phyloP scores from a whole-genome alignment of 2,329 filamentous ascomycete species.

The Aspergillus spinulosporus region DNA sequence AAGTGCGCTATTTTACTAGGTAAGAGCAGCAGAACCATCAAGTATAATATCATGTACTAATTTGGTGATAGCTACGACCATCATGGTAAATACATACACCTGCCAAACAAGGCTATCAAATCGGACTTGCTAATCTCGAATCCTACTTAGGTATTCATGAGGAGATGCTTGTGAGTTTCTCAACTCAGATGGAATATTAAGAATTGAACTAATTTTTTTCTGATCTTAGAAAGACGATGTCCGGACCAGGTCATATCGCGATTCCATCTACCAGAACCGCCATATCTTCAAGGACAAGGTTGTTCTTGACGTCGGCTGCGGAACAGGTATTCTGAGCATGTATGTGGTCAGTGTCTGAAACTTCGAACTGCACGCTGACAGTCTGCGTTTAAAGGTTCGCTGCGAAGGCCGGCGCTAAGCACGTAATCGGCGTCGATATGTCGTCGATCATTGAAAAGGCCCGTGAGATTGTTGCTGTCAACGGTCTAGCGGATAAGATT shows the following conservation, averaged over 20 bases:
- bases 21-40: slow-evolving; percentile 42
- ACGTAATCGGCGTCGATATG: slow-evolving; percentile 99
- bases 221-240: slow-evolving; percentile 88
- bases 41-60: slow-evolving; percentile 18
- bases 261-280: slow-evolving; percentile 94
- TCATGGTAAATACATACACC: slow-evolving; percentile 68
- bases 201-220: slow-evolving; percentile 5
- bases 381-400: slow-evolving; percentile 71
- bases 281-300: slow-evolving; percentile 91
- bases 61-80: slow-evolving; percentile 77
- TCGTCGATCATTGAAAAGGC: slow-evolving; percentile 99
- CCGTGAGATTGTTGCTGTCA: slow-evolving; percentile 85
- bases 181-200: neutral
- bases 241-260: slow-evolving; percentile 93
- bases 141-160: slow-evolving; percentile 77
- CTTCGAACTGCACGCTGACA: slow-evolving; percentile 18
- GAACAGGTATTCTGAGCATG: slow-evolving; percentile 98
- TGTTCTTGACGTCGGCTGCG: slow-evolving; percentile 95
- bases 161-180: slow-evolving; percentile 82
- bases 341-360: slow-evolving; percentile 45
- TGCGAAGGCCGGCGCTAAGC: slow-evolving; percentile 91
- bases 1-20: slow-evolving; percentile 99
- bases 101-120: slow-evolving; percentile 21
- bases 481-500: slow-evolving; percentile 93
- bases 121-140: slow-evolving; percentile 30